Evolutionary conservation across 2,329 filamentous ascomycete genomes (phyloP).

Genomic region (Fusarium torreyae): DNA sequence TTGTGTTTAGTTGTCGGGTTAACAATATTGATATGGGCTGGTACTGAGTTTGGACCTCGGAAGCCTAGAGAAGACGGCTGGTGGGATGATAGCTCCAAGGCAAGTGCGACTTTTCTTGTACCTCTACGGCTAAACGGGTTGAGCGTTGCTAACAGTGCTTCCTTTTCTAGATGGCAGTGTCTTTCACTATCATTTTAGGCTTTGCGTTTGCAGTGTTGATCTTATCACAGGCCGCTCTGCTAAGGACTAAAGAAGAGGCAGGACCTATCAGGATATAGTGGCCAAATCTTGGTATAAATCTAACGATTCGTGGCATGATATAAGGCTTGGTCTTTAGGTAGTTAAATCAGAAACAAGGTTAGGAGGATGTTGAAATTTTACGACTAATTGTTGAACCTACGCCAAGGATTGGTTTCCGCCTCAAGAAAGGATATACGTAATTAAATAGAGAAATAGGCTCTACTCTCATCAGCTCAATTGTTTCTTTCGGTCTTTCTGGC

Average conservation of each 20-base stretch:
- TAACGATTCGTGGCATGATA: no score
- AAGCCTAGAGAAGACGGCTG: conserved; percentile 5
- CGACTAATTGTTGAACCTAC: no score
- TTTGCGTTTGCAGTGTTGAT: conserved; percentile 5
- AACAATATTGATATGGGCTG: conserved; percentile 19
- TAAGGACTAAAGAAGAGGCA: background rate
- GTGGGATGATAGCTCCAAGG: conserved; percentile 27
- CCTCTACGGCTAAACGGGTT: background rate
- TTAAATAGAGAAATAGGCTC: no score
- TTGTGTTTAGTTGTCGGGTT: conserved; percentile 17
- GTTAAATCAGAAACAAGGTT: no score
- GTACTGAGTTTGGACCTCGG: background rate
- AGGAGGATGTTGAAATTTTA: no score
- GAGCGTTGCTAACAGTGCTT: background rate
- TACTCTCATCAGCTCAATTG: no score
- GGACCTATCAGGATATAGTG: background rate
- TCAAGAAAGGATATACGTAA: no score
- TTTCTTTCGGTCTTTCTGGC: no score
- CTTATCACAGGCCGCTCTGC: conserved; percentile 13
- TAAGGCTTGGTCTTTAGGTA: no score
- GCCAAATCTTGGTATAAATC: background rate
- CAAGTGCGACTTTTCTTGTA: background rate
- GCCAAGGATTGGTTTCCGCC: no score
- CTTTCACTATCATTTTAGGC: conserved; percentile 4
- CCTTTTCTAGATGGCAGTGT: conserved; percentile 12